Evolutionary conservation across 768 basidiomycete species (phyloP).

Genomic region (Serendipita sp.): DNA sequence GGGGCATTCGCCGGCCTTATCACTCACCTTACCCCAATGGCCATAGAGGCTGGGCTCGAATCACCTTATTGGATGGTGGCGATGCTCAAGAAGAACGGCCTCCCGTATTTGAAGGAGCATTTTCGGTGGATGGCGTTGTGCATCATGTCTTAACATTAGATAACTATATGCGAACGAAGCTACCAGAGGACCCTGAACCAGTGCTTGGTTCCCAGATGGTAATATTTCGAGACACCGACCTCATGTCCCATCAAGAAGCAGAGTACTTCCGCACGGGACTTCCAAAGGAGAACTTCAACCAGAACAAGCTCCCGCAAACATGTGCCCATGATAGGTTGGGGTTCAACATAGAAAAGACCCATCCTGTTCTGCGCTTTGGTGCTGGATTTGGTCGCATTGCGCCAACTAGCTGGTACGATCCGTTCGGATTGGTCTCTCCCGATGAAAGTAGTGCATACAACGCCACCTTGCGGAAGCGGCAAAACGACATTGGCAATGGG

Average conservation of each 20-base stretch:
- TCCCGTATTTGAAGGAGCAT: constrained; percentile 61
- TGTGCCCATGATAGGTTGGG: constrained; percentile 58
- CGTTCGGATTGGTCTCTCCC: constrained; percentile 16
- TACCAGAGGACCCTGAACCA: constrained; percentile 38
- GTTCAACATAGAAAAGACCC: constrained; percentile 44
- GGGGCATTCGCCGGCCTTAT: constrained; percentile 30
- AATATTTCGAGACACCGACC: constrained; percentile 61
- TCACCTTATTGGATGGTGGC: constrained; percentile 52
- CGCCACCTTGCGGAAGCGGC: constrained; percentile 24
- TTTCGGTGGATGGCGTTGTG: constrained; percentile 47
- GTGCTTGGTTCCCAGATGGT: constrained; percentile 38
- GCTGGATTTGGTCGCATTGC: constrained; percentile 13
- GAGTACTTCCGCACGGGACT: constrained; percentile 10
- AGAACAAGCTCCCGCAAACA: constrained; percentile 20
- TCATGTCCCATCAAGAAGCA: constrained; percentile 25
- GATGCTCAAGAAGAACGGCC: constrained; percentile 30
- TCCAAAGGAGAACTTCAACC: neutral
- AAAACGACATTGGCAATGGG: constrained; percentile 38
- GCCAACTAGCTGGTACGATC: constrained; percentile 28
- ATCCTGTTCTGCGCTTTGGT: constrained; percentile 30
- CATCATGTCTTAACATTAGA: constrained; percentile 59
- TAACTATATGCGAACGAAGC: constrained; percentile 50
- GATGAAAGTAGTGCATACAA: constrained; percentile 13
- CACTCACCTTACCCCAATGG: constrained; percentile 23
- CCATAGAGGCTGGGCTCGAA: constrained; percentile 56